Base-by-base conservation (phyloP, 768 basidiomycete species). In the Trametes gibbosa region DNA sequence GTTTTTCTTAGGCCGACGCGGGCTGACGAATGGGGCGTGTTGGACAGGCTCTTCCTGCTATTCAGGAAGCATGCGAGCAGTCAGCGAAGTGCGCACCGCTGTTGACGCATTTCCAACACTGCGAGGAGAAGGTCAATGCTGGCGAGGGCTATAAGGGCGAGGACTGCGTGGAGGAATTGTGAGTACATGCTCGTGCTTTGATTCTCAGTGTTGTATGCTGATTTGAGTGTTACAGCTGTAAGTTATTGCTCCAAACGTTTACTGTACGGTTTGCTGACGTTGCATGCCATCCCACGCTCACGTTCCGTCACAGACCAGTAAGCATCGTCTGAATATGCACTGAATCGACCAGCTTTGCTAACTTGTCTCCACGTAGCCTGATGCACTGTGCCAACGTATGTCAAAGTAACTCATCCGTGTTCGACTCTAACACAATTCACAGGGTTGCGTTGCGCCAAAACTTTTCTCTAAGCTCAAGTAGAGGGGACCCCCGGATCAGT, bases 311-410 rank as follows among this genome's bases (percentile, higher is more conserved):
- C 66, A 84, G 83, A 90, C 83, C 92, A 89, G 89, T 91, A 72
- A 66, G 87, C 82, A 37, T 23, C 32, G 55, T 58, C 56, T 49
- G 46, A 45, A 5, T 50, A 5, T 25, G 27, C 1, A 23, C 6
- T 12, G 19, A 32, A 10, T 21, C 13, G 32, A 21, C 52, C 29
- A 34, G 17, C 39, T 45, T 56, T 43, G 49, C 50, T 64, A 46
- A 68, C 53, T 66, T 41, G 25, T 34, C 25, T 5, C 43, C 55
- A 2, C 56, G 25, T 66, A 91, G 87, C 75, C 82, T 92, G 86
- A 95, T 95, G 91, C 94, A 95, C 78, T 95, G 92, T 68, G 89
- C 87, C 54, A 91, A 95, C 65, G 91, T 92, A 76, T 57, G 89
- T 78, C 39, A 29, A 5, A 23, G 9, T 17, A 45, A 25, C 8